Base-by-base conservation (phyloP, 192 early-diverging fungal species). In the Pilaira anomala region DNA sequence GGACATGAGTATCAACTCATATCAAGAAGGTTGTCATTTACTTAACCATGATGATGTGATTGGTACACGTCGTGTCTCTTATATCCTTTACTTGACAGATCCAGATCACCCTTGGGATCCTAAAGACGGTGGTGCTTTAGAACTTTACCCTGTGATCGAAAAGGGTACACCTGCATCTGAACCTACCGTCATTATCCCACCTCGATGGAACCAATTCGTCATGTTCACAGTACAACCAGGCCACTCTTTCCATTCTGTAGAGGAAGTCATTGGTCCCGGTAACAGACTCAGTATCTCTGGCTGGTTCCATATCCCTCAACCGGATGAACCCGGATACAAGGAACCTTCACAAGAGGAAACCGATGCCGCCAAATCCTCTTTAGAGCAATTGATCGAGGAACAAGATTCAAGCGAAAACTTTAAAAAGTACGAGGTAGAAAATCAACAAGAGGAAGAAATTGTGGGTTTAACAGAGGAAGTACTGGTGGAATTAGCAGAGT, bases 11-110 rank as follows among this genome's bases (percentile, higher is more conserved):
- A 83, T 88, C 62, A 92, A 91, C 70, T 78, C 75, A 28, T 91
- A 89, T 74, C 74, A 70, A 52, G 61, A 78, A 25, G 86, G 89
- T 22, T 89, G 89, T 73, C 89, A 91, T 54, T 71, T 92, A 36
- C 63, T 92, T 21, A 79, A 82, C 48, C 91, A 92, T 62, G 91
- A 92, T 79, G 91, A 92, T 67, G 88, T 89, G 1, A 92, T 92
- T 68, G 87, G 88, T 1, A 84, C 88, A 39, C 80, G 91, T 2
- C 71, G 81, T 7, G 86, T 92, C 11, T 88, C 86, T 11, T 92
- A 81, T 66, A 92, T 92, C 36, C 75, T 92, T 21, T 92, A 92
- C 63, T 60, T 92, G 72, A 78, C 87, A 0, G 87, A 88, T 36
- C 83, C 83, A 1, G 73, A 79, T 12, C 75, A 82, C 3, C 57